Conservation (phyloP, 2,329 filamentous ascomycete genomes). For the Pseudocercospora cruenta region DNA sequence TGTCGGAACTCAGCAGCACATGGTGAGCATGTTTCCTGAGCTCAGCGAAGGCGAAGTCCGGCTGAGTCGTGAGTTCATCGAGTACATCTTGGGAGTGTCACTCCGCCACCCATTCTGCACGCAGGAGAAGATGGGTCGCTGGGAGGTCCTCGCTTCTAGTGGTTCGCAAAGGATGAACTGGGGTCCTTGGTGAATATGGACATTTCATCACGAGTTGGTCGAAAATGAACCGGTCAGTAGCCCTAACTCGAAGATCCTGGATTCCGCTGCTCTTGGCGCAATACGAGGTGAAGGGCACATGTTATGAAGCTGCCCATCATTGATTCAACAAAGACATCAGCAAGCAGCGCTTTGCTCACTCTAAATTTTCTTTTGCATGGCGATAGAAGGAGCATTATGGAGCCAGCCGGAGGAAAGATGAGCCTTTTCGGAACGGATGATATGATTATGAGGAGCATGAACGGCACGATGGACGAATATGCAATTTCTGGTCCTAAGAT, state of each 20-base stretch:
- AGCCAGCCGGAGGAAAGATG: not conserved
- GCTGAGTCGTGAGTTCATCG: conserved; percentile 32
- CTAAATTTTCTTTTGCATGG: conserved; percentile 14
- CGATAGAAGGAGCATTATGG: conserved; percentile 10
- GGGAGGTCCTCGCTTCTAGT: conserved; percentile 32
- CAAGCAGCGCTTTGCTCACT: not conserved
- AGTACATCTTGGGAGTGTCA: conserved; percentile 33
- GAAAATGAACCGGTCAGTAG: not conserved
- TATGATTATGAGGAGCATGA: conserved; percentile 21
- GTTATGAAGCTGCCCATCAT: not conserved
- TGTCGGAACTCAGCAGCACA: conserved; percentile 25
- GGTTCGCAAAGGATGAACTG: conserved; percentile 31
- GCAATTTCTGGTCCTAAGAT: not conserved
- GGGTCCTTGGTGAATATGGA: conserved; percentile 35
- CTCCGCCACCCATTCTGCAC: conserved; percentile 33
- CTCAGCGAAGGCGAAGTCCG: conserved; percentile 27
- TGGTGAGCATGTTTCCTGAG: conserved; percentile 32
- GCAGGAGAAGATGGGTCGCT: conserved; percentile 32
- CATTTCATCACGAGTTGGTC: not conserved
- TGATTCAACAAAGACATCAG: not conserved
- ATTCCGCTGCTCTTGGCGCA: not conserved
- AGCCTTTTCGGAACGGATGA: conserved; percentile 1
- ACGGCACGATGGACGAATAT: not conserved
- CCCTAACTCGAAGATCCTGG: not conserved
- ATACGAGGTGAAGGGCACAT: not conserved